phyloP scores from a whole-genome alignment of 352 stramenopile species.

The Blastocystis hominis region DNA sequence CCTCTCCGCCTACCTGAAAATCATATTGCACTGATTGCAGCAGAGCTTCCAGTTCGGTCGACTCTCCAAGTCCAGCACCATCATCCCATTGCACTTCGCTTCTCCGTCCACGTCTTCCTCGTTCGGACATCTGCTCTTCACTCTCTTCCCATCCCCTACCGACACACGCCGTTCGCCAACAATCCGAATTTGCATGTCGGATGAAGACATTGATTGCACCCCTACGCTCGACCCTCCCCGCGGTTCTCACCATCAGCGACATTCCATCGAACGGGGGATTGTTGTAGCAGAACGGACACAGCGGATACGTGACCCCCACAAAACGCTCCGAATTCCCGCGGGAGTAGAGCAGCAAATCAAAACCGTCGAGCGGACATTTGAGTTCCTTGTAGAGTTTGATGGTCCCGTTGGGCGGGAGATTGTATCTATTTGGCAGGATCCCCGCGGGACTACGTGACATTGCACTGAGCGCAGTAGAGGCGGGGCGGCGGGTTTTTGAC shows the following conservation, averaged over 20 bases:
- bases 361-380: conserved; percentile 66
- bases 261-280: conserved; percentile 61
- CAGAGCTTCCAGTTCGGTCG: conserved; percentile 67
- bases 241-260: conserved; percentile 49
- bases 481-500: conserved; percentile 64
- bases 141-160: conserved; percentile 55
- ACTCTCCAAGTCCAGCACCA: conserved; percentile 65
- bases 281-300: conserved; percentile 67
- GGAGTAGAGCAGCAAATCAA: conserved; percentile 66
- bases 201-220: conserved; percentile 64
- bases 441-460: conserved; percentile 62
- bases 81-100: conserved; percentile 60
- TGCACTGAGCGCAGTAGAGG: conserved; percentile 65
- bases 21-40: conserved; percentile 65
- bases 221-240: conserved; percentile 54
- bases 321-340: conserved; percentile 64
- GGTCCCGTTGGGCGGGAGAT: conserved; percentile 60
- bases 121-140: conserved; percentile 44
- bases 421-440: conserved; percentile 50
- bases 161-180: conserved; percentile 64
- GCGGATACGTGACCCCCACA: conserved; percentile 64
- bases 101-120: neutral
- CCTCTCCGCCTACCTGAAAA: conserved; percentile 59
- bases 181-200: conserved; percentile 65
- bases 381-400: conserved; percentile 65